These are phyloP conservation scores for Lipomyces starkeyi DNA, from an alignment of 805 yeast species.

Conservation along the genomic window DNA sequence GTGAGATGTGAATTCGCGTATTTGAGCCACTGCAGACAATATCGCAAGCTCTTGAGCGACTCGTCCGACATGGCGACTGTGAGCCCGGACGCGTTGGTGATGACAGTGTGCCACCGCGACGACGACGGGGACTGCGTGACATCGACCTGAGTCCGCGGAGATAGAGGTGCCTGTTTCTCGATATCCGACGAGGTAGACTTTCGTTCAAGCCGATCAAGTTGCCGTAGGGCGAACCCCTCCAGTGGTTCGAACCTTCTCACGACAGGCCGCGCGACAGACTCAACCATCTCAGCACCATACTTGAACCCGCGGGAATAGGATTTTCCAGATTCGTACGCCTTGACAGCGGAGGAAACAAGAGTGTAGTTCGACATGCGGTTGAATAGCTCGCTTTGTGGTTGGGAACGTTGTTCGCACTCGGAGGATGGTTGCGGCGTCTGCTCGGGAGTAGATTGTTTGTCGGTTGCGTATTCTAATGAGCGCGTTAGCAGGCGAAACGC, in stretches of 20 bases:
- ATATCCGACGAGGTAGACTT: conserved; percentile 19
- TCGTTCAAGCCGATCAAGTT: conserved; percentile 39
- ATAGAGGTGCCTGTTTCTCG: background rate
- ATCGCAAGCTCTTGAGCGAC: conserved; percentile 73
- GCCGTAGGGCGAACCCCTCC: conserved; percentile 42
- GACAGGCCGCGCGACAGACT: conserved; percentile 59
- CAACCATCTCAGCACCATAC: conserved; percentile 65
- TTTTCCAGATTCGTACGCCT: conserved; percentile 47
- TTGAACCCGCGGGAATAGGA: conserved; percentile 55
- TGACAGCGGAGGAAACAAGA: conserved; percentile 44
- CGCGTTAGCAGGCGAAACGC: background rate
- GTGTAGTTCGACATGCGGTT: conserved; percentile 39
- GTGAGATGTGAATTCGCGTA: conserved; percentile 81
- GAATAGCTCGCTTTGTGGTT: conserved; percentile 28
- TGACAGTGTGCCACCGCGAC: conserved; percentile 28
- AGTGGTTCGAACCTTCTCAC: conserved; percentile 49
- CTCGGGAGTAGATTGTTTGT: conserved; percentile 12
- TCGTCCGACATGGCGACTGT: conserved; percentile 62
- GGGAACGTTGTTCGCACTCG: background rate
- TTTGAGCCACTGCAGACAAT: conserved; percentile 78
- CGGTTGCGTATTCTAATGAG: conserved; percentile 1
- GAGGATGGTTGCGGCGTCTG: background rate
- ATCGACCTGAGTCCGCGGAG: background rate
- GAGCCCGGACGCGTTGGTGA: conserved; percentile 43
- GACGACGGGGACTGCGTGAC: conserved; percentile 9